Evolutionary conservation across 2,329 filamentous ascomycete genomes (phyloP).

Genomic region (Ophiostoma triangulosporum): DNA sequence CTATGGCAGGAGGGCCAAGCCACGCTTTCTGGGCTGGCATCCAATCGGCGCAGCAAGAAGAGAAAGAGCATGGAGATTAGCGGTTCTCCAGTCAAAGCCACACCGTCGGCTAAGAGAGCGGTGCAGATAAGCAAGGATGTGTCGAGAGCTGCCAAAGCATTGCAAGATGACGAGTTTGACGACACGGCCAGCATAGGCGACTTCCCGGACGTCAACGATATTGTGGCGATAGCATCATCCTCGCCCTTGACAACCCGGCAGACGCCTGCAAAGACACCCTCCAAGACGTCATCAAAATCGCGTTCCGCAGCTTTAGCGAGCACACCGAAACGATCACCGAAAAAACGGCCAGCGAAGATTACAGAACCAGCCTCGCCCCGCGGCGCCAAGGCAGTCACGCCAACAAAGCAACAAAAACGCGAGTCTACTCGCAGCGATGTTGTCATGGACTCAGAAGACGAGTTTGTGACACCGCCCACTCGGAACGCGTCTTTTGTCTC

Average conservation of each 20-base stretch:
- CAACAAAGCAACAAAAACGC: slow-evolving; percentile 7
- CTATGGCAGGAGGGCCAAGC: slow-evolving; percentile 32
- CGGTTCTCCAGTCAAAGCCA: slow-evolving; percentile 3
- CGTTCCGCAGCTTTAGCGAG: neutral
- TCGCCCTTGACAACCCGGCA: slow-evolving; percentile 17
- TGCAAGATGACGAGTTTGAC: slow-evolving; percentile 14
- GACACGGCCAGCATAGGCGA: slow-evolving; percentile 26
- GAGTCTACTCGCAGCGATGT: slow-evolving; percentile 19
- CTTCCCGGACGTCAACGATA: slow-evolving; percentile 41
- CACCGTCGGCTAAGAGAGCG: neutral
- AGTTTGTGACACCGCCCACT: slow-evolving; percentile 31
- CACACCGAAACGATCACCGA: neutral
- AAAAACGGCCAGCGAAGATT: neutral
- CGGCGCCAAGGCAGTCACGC: slow-evolving; percentile 2
- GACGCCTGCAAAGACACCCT: neutral
- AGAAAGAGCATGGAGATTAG: slow-evolving; percentile 36
- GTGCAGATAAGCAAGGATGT: slow-evolving; percentile 16
- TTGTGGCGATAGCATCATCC: slow-evolving; percentile 27
- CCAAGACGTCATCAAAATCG: neutral
- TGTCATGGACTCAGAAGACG: slow-evolving; percentile 45
- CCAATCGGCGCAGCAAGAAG: slow-evolving; percentile 31
- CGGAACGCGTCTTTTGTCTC: slow-evolving; percentile 22
- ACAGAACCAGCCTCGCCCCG: neutral
- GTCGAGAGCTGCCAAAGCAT: neutral
- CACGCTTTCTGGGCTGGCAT: slow-evolving; percentile 23